Base-by-base conservation (phyloP, 2,329 filamentous ascomycete genomes). In the Pseudocercospora vitis region DNA sequence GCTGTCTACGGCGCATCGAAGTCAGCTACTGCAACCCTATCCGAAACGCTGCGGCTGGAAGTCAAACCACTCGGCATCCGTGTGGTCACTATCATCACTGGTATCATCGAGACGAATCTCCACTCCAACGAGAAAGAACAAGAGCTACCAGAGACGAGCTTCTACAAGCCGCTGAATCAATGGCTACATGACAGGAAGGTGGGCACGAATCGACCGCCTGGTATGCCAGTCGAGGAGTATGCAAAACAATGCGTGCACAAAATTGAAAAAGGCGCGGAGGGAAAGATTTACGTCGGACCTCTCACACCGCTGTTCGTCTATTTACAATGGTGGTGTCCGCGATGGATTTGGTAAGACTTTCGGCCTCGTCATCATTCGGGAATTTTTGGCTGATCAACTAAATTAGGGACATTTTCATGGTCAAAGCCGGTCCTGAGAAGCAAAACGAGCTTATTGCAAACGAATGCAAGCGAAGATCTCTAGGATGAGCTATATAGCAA, bases 1-100 rank as follows among this genome's bases (percentile, higher is more conserved):
- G 64, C 58, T 3, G 35, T 61, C 7, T 68, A 64, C 48, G 56
- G 48, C 19, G 55, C 53, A 8, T 65, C 65, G 18, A 68, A 68
- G 48, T 56, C 65, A 2, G 62, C 63, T 7, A 50, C 52, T 4
- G 50, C 53, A 7, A 49, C 29, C 8, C 23, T 68, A 4, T 59
- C 60, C n/a, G 65, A 68, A 46, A 56, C 56, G 1, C 46, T 66
- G 42, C 56, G 63, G 14, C 19, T 66, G 3, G 65, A 67, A 49
- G 26, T 67, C 4, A 52, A 47, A 7, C 63, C 62, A 3, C 51
- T 68, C 1, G 63, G 60, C 4, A 56, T 68, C 14, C 49, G 53
- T 24, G 65, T 67, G 9, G 50, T 66, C 7, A 65, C 63, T 2
- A 40, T 58, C 18, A 62, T 66, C 33, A 55, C 56, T 1, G 58